Conservation (phyloP, 75 land plant species). For the Gnetum montanum region DNA sequence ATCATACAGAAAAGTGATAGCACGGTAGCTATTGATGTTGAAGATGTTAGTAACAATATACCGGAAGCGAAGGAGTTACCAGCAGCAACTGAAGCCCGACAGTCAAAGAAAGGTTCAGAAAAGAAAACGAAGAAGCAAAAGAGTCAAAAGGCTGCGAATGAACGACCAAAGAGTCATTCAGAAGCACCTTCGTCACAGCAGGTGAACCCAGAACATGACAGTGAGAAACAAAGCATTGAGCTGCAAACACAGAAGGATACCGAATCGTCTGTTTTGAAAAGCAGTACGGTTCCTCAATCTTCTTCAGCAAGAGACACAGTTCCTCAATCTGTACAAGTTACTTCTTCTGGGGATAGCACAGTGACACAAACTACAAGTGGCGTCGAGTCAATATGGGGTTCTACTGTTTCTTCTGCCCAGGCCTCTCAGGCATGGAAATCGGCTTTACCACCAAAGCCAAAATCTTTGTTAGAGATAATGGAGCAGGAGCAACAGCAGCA, state of each 20-base stretch:
- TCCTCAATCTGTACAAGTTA: neutral
- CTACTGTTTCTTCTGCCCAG: neutral
- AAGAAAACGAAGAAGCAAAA: constrained; percentile 60
- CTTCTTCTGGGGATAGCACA: neutral
- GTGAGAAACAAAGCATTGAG: neutral
- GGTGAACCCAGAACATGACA: constrained; percentile 11
- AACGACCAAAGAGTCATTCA: constrained; percentile 26
- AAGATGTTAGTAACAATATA: neutral
- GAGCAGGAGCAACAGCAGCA: constrained; percentile 57
- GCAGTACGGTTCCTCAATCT: neutral
- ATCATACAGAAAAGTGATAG: too few relatives aligned
- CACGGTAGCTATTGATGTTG: neutral
- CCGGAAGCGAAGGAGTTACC: constrained; percentile 10
- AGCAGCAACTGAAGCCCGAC: constrained; percentile 18
- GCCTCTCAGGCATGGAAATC: constrained; percentile 49
- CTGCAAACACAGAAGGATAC: neutral
- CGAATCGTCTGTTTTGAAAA: neutral
- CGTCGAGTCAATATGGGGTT: constrained; percentile 6
- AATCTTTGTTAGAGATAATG: constrained; percentile 68
- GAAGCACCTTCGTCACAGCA: constrained; percentile 11
- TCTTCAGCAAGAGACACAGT: neutral
- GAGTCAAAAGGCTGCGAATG: constrained; percentile 23
- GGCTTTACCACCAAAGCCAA: constrained; percentile 51
- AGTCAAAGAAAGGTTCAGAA: constrained; percentile 43
- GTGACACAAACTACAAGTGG: too few relatives aligned